These are phyloP conservation scores for Leptographium lundbergii DNA, from an alignment of 2,329 filamentous ascomycete species.

Conservation along the genomic window DNA sequence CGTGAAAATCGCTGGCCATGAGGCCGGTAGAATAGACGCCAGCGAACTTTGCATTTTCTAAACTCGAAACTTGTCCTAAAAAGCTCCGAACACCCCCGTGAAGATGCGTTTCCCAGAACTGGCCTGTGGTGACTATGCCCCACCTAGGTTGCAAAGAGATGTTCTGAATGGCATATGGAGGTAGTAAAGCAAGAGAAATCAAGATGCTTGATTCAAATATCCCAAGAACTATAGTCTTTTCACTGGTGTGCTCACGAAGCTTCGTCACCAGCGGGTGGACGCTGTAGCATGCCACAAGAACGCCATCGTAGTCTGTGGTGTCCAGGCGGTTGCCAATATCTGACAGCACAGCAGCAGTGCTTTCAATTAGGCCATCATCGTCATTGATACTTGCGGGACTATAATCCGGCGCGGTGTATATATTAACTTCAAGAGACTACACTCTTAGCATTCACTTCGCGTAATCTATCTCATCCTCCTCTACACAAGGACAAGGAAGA, in stretches of 20 bases:
- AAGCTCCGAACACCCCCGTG: conserved; percentile 50
- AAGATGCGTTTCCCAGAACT: conserved; percentile 69
- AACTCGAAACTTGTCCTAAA: conserved; percentile 36
- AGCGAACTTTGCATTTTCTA: conserved; percentile 44
- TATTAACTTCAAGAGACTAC: conserved; percentile 38
- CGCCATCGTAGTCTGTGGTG: conserved; percentile 49
- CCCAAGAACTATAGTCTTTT: conserved; percentile 48
- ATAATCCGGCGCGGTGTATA: conserved; percentile 51
- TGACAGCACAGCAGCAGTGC: conserved; percentile 47
- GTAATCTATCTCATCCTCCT: no score
- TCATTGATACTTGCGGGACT: conserved; percentile 70
- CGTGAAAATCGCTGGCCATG: conserved; percentile 67
- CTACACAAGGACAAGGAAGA: no score
- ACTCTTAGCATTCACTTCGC: background rate
- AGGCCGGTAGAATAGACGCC: conserved; percentile 76
- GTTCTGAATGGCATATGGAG: conserved; percentile 13
- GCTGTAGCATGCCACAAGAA: conserved; percentile 82
- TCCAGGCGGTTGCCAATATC: conserved; percentile 29
- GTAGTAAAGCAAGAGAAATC: conserved; percentile 43
- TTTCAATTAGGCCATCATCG: conserved; percentile 51
- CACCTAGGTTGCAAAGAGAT: conserved; percentile 34
- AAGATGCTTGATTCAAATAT: conserved; percentile 80
- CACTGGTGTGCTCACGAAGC: conserved; percentile 26
- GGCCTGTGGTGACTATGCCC: conserved; percentile 81
- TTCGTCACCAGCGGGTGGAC: conserved; percentile 62